Evolutionary conservation across 768 basidiomycete genomes (phyloP), one percentile per base, ranked within the genome.

Genomic region (Amanita brunnescens): DNA sequence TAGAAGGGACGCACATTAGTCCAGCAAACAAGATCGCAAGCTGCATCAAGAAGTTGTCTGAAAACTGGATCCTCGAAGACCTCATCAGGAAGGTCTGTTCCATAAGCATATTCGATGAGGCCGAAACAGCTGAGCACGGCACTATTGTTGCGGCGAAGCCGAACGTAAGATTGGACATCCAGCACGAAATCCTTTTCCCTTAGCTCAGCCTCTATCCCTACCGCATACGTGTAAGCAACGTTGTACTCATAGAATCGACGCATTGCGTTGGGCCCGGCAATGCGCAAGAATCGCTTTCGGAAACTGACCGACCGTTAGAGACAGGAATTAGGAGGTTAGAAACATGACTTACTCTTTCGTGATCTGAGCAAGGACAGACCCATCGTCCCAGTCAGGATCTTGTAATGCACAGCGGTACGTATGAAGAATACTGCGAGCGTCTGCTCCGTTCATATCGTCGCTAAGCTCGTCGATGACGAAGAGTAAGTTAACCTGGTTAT

Each of bases 381-480:
- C 70, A 58, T 84, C 78, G 44, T 77, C 68, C 74, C 72, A 80
- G 21, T 69, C 60, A 10, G 74, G 62, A 54, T 81, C 68, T 54
- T 64, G 68, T 71, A 85, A 71, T 9, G 75, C 75, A 51, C 76
- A 71, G 44, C 79, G 64, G 55, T 78, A 77, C 20, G 75, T 68
- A 42, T 74, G 67, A 14, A 79, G 78, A 24, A 78, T 82, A 21
- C 66, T 66, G 38, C 69, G 69, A 35, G 80, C 83, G 43, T 77
- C 82, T 49, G 65, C 64, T 23, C 76, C 77, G 59, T 67, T 73
- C 61, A 83, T 83, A 52, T 83, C 81, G 55, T 84, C 81, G 61
- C 79, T 83, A 48, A 82, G 72, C 63, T 85, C 83, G 62, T 85
- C 84, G 44, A 83, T 70, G 52, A 80, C 77, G 65, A 81, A 85